Percentiles rank a stretch among this genome's conserved stretches.
Conservation (phyloP, 257 asterid species). For the Capsicum rhomboideum region DNA sequence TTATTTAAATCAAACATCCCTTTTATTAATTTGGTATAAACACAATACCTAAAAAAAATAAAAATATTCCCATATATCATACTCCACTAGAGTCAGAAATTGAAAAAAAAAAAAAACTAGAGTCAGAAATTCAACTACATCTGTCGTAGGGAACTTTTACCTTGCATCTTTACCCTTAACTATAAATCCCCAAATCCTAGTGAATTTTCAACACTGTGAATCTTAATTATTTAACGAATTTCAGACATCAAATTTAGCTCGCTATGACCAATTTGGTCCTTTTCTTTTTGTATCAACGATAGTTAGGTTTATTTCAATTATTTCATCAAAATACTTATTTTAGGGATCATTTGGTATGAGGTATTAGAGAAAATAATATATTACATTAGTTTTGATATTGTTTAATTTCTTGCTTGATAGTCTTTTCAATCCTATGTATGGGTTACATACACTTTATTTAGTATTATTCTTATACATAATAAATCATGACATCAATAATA, state of each 20-base stretch:
- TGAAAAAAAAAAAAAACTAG: too few species aligned
- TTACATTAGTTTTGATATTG: too few species aligned
- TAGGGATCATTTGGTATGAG: background rate
- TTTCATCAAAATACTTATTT: background rate
- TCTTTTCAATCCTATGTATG: too few species aligned
- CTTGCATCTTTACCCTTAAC: fast-evolving
- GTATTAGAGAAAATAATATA: too few species aligned
- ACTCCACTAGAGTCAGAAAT: too few species aligned
- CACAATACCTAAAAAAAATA: too few species aligned
- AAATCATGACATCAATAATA: too few species aligned
- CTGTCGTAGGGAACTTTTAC: background rate
- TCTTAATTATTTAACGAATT: background rate
- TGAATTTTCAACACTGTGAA: background rate
- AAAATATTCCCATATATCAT: too few species aligned
- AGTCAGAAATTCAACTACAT: background rate
- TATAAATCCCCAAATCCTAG: background rate
- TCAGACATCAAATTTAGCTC: background rate
- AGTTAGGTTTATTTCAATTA: background rate
- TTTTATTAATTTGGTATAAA: background rate
- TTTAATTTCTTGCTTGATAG: too few species aligned
- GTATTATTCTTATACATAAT: too few species aligned
- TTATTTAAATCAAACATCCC: background rate
- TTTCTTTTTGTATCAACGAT: background rate
- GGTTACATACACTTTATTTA: too few species aligned
- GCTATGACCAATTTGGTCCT: background rate